Base-by-base conservation (phyloP, 371 early-diverging fungal genomes). In the Dinochytrium kinnereticum region DNA sequence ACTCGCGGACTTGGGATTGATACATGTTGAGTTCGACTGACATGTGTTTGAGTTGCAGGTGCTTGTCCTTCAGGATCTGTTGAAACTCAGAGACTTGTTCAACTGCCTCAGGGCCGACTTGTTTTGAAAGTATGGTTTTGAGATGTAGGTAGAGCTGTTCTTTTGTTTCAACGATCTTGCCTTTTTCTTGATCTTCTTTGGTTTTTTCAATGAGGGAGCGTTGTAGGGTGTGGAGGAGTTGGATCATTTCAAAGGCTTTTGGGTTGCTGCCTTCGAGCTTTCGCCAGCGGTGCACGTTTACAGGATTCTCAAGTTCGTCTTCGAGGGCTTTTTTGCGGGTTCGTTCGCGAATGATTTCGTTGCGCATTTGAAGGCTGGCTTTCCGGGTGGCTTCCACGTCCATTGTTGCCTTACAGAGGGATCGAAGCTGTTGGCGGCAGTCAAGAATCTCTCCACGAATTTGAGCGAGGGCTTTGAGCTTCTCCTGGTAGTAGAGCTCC, bases 271-370 rank as follows among this genome's bases (percentile, higher is more conserved):
- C 83, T 67, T 86, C 86, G 24, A 88, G 78, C 64, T 85, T 84
- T 40, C 88, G 59, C 88, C 88, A 88, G 2, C 88, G 71, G 69
- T 88, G 88, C 3, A 88, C 83, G 71, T 88, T 88, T 57, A 88
- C 81, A 30, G 85, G 87, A 59, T 86, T 82, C 68, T 77, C 69
- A 5, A 88, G 77, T 76, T 88, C 84, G n/a, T 86, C 82, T 70
- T 88, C 85, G 21, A 88, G 77, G 3, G 85, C 86, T 69, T 84
- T 88, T n/a, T 80, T 79, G 17, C 82, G 72, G 13, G 81, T 82
- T 59, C 75, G 72, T 67, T 82, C 82, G n/a, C 72, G 65, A 36
- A 80, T 76, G 24, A 86, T 74, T 19, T 82, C 81, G 67, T 53
- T 81, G 36, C 83, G 79, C 1, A 88, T 69, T 19, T 71, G 61